Base-by-base conservation (phyloP, 441 rosid species). In the Populus hybrid region DNA sequence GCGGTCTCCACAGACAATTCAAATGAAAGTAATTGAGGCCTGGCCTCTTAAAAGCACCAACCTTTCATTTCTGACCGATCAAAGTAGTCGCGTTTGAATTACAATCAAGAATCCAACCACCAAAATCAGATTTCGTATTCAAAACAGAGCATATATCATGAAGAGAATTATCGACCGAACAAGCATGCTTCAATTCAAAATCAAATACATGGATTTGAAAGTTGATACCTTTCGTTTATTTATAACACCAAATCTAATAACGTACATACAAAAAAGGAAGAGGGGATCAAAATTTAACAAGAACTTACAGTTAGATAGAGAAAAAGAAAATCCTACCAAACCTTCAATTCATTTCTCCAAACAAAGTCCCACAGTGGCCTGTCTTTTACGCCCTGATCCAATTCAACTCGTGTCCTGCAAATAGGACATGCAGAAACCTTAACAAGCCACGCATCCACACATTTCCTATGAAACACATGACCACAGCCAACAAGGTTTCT, bases 361-460 rank as follows among this genome's bases (percentile, higher is more conserved):
- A 78, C 81, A 79, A 75, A 84, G 70, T 77, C 80, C 86, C 82
- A 83, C 10, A 83, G 35, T 0, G 65, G 74, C 34, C 75, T 61
- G 72, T 77, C 84, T 70, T 81, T 84, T 1, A 75, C 73, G 7
- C 61, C 71, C 21, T 57, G 35, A 23, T 75, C 81, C 28, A 86
- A 63, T 35, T 77, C 78, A 76, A 90, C 89, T 79, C 24, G 78
- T 16, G 87, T 75, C 76, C 97, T 80, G 76, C 95, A 92, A 57
- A 86, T 77, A 3, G 94, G 93, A 30, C 97, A 92, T 23, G 91
- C 80, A 5, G 87, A 74, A 24, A 89, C 86, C 83, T 86, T 92
- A 63, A 89, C 79, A 24, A 92, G 83, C 97, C 97, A 91, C 76
- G 83, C 61, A 46, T 92, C 97, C 21, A 91, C 89, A 81, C 95